Evolutionary conservation across 306 rosid species (phyloP), one percentile per base, ranked within the genome.

Genomic region (Lupinus albus): DNA sequence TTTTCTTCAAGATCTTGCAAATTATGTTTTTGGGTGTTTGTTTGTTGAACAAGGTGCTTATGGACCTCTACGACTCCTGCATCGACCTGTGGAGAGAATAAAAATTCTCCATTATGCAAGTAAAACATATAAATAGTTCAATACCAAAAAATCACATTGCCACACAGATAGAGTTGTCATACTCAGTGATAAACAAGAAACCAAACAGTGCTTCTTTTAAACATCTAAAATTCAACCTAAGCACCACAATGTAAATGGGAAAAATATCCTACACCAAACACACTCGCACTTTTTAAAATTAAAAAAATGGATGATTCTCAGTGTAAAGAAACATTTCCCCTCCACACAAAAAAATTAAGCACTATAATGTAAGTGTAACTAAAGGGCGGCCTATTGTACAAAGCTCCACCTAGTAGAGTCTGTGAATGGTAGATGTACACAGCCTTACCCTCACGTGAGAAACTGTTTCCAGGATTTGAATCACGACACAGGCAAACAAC

Each of bases 21-120:
- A 68, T 84, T 88, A 7, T 83, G 82, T 78, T 88, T 93, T 64
- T 93, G 91, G 38, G 49, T 18, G 18, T 90, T 91, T 63, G 77
- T 88, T 82, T 84, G 87, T 70, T 84, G 96, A 81, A 80, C 89
- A 61, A 93, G 95, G 67, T 79, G 85, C 81, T 93, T 93, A 75
- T 93, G 92, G 70, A 74, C 76, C 54, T 93, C 94, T 39, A 93
- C 90, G 48, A 78, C 85, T 28, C 82, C 74, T 14, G 93, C 91
- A 74, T 93, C 94, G 58, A 84, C 91, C 99, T 90, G 88, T 65
- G 67, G 70, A 75, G 13, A 50, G 76, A 78, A 46, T 36, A 78
- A 61, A 14, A 20, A 65, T 55, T 28, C 61, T 38, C 15, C 53
- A 12, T 68, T 48, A 76, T 16, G 30, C 12, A 68, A 72, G 11